A percentile compares a stretch with the other conserved stretches of the same genome.
Conservation (phyloP, 192 early-diverging fungal species). For the Linnemannia exigua region DNA sequence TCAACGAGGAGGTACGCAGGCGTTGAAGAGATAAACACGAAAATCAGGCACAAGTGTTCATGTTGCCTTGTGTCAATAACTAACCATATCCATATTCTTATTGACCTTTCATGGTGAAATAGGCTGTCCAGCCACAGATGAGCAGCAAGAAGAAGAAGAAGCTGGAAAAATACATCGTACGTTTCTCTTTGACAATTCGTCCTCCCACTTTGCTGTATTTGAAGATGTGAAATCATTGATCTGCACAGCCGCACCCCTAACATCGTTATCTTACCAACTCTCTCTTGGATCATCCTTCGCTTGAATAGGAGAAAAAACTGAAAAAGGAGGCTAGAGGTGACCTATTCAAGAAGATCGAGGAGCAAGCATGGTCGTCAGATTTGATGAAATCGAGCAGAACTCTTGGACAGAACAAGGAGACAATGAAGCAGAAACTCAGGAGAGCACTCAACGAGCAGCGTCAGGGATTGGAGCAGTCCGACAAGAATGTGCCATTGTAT, state of each 20-base stretch:
- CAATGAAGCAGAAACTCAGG: conserved; percentile 74
- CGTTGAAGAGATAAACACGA: background rate
- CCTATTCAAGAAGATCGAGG: conserved; percentile 74
- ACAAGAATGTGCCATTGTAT: conserved; percentile 70
- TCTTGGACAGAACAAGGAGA: conserved; percentile 77
- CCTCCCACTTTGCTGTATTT: background rate
- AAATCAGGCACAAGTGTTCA: background rate
- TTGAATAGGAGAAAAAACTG: conserved; percentile 77
- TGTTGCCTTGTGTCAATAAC: background rate
- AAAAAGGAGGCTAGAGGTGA: conserved; percentile 83
- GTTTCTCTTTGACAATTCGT: background rate
- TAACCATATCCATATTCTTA: background rate
- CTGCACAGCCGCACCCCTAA: background rate
- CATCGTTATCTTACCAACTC: conserved; percentile 8
- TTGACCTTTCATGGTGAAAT: background rate
- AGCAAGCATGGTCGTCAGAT: conserved; percentile 77
- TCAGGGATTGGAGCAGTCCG: conserved; percentile 71
- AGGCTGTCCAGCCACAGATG: conserved; percentile 60
- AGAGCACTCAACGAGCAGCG: conserved; percentile 77
- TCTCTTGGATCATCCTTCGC: background rate
- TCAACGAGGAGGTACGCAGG: conserved; percentile 30
- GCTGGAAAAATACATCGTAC: conserved; percentile 85
- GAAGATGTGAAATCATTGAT: too few relatives aligned
- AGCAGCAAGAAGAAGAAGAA: conserved; percentile 82
- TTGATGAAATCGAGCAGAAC: conserved; percentile 78